A percentile compares a stretch with the other conserved stretches of the same genome.
phyloP scores from a whole-genome alignment of 2,329 filamentous ascomycete genomes.

The Alternaria ethzedia region DNA sequence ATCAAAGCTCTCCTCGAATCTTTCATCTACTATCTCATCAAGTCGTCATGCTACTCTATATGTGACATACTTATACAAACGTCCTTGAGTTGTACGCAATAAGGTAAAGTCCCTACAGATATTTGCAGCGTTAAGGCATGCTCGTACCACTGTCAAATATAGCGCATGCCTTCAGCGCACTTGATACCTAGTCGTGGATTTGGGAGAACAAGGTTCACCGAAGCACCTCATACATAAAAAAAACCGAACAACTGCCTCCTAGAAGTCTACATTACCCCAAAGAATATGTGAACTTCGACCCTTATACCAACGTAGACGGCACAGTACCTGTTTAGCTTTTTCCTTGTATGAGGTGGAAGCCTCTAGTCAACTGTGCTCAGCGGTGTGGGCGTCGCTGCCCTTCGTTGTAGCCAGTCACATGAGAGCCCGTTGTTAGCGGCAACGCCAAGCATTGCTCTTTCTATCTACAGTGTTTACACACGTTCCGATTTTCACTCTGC shows the following conservation, averaged over 20 bases:
- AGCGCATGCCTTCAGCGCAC: neutral
- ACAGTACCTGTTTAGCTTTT: too few relatives aligned
- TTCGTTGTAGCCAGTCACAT: neutral
- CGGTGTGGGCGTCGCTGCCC: neutral
- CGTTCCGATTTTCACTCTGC: neutral
- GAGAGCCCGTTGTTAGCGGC: conserved; percentile 5
- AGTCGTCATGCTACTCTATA: neutral
- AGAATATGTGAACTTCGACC: too few relatives aligned
- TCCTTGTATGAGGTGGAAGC: too few relatives aligned
- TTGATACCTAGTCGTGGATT: neutral
- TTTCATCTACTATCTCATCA: rapidly evolving
- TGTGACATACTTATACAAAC: rapidly evolving
- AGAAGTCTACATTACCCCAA: too few relatives aligned
- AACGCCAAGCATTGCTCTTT: conserved; percentile 10
- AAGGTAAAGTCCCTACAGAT: neutral
- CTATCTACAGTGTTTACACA: neutral
- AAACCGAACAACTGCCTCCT: too few relatives aligned
- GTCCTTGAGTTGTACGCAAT: neutral
- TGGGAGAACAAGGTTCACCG: neutral
- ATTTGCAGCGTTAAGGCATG: neutral
- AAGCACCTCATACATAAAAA: too few relatives aligned
- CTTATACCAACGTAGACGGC: too few relatives aligned
- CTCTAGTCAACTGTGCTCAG: neutral
- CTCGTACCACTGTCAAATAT: neutral
- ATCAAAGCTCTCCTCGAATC: neutral